These are phyloP conservation scores for Leersia perrieri DNA, from an alignment of 176 grass and related monocot species.

Conservation along the genomic window DNA sequence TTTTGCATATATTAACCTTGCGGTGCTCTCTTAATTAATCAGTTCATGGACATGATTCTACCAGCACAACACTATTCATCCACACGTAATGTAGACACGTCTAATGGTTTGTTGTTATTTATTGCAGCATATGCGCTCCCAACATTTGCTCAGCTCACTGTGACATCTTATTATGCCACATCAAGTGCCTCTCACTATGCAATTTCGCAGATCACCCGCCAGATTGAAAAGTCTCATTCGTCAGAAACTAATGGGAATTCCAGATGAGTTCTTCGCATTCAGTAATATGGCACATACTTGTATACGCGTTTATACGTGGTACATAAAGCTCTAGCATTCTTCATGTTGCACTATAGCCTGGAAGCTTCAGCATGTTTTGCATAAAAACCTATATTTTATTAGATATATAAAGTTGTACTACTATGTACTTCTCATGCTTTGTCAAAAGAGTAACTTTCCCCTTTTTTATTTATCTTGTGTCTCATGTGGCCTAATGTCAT, in stretches of 20 bases:
- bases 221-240: constrained; percentile 57
- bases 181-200: constrained; percentile 70
- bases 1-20: neutral
- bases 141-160: constrained; percentile 78
- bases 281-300: neutral
- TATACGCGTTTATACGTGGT: neutral
- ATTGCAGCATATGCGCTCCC: constrained; percentile 68
- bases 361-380: constrained; percentile 1
- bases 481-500: no score
- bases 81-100: no score
- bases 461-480: no score
- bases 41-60: neutral
- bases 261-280: constrained; percentile 17
- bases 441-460: neutral
- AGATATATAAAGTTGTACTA: neutral
- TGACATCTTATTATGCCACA: constrained; percentile 80
- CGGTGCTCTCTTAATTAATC: neutral
- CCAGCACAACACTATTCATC: neutral
- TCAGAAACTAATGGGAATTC: constrained; percentile 40
- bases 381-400: neutral
- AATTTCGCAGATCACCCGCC: constrained; percentile 72
- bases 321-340: neutral
- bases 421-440: neutral
- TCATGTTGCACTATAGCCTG: neutral
- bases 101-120: constrained; percentile 18